Conservation (phyloP, 106 monocot species). For the Dendrobium officinale region DNA sequence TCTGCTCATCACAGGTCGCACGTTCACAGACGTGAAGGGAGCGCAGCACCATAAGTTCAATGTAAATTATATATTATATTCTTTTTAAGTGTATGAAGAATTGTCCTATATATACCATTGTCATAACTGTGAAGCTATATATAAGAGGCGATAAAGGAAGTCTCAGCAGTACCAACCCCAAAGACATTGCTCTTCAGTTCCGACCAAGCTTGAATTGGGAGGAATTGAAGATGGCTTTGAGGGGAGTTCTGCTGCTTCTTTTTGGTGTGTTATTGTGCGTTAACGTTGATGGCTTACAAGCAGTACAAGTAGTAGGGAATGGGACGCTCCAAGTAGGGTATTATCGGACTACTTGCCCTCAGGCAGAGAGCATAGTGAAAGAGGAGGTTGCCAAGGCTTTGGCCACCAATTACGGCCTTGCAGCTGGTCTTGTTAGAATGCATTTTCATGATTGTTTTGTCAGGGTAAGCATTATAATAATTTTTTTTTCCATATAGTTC, state of each 20-base stretch:
- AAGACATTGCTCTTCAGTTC: neutral
- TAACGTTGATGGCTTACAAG: neutral
- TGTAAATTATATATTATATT: neutral
- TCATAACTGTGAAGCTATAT: neutral
- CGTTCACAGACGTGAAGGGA: neutral
- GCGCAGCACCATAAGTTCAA: neutral
- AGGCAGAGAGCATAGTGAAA: slow-evolving; percentile 21
- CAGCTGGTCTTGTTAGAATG: slow-evolving; percentile 32
- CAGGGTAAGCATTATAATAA: slow-evolving; percentile 4
- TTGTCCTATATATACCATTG: neutral
- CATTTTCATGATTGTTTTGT: slow-evolving; percentile 39
- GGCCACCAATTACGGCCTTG: slow-evolving; percentile 19
- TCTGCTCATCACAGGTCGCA: neutral
- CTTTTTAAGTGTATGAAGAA: neutral
- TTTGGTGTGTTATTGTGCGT: neutral
- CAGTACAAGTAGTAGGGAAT: neutral
- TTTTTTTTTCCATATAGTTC: no score
- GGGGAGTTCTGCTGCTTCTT: neutral
- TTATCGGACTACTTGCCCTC: slow-evolving; percentile 24
- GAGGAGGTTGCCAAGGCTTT: slow-evolving; percentile 19
- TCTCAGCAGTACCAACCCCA: no score
- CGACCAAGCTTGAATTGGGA: neutral
- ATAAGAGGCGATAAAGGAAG: neutral
- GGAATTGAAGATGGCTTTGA: neutral
- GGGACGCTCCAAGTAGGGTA: slow-evolving; percentile 13